Conservation (phyloP, 331 rosid species). For the Pyrus hybrid region DNA sequence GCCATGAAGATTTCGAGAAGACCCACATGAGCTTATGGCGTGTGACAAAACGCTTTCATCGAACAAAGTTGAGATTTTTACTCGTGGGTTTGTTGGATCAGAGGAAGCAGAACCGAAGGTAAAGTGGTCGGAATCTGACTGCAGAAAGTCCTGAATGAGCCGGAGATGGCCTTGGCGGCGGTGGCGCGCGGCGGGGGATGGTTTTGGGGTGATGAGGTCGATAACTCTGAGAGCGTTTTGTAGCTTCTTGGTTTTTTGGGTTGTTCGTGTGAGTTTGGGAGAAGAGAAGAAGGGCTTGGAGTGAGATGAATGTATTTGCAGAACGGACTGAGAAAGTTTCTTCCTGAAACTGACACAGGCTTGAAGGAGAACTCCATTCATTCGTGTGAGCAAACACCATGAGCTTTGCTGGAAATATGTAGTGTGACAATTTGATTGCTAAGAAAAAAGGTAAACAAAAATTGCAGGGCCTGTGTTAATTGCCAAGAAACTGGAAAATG, state of each 20-base stretch:
- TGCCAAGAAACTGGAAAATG: too few relatives aligned
- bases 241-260: slow-evolving; percentile 6
- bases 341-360: background rate
- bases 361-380: slow-evolving; percentile 2
- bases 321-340: slow-evolving; percentile 1
- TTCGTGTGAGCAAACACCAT: background rate
- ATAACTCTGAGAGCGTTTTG: slow-evolving; percentile 43
- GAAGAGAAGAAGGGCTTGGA: slow-evolving; percentile 30
- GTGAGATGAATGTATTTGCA: slow-evolving; percentile 1
- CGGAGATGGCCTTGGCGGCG: slow-evolving; percentile 54
- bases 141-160: slow-evolving; percentile 45
- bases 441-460: background rate
- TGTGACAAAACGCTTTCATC: slow-evolving; percentile 40
- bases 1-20: slow-evolving; percentile 35
- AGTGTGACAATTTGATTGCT: background rate
- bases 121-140: slow-evolving; percentile 10
- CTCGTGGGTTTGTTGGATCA: background rate
- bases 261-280: slow-evolving; percentile 11
- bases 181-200: slow-evolving; percentile 9
- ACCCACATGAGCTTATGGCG: slow-evolving; percentile 50
- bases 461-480: background rate
- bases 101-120: slow-evolving; percentile 3
- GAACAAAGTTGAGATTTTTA: slow-evolving; percentile 3
- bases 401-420: background rate
- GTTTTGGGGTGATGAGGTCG: slow-evolving; percentile 36